Conservation (phyloP, 1,284 basidiomycete genomes). For the Irpex sp. region DNA sequence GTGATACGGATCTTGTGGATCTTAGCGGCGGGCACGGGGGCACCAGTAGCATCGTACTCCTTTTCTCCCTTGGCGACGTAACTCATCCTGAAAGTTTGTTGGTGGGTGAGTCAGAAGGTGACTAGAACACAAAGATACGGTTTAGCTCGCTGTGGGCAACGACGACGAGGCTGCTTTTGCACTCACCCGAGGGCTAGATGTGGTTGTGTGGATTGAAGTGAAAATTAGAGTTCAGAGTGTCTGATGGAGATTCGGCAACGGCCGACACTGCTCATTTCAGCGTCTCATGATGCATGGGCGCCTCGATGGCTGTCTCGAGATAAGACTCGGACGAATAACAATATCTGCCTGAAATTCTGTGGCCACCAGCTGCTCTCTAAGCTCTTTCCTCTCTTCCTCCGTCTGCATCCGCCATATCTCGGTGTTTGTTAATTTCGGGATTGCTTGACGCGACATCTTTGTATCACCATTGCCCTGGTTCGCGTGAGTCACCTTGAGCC, state of each 20-base stretch:
- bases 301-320: neutral
- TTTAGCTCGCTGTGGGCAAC: neutral
- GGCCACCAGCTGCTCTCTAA: neutral
- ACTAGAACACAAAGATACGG: slow-evolving; percentile 35
- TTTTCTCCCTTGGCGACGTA: slow-evolving; percentile 99
- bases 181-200: slow-evolving; percentile 27
- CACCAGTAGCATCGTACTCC: slow-evolving; percentile 93
- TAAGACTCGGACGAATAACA: neutral
- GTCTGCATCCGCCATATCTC: neutral
- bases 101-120: slow-evolving; percentile 73
- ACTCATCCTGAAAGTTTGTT: slow-evolving; percentile 72
- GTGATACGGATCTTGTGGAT: slow-evolving; percentile 99
- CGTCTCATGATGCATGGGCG: neutral
- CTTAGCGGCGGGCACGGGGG: slow-evolving; percentile 82
- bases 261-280: neutral
- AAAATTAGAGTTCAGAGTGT: slow-evolving; percentile 30
- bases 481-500: neutral
- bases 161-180: neutral
- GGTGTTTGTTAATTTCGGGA: neutral
- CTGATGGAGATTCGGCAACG: slow-evolving; percentile 10
- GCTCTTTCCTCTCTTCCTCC: neutral
- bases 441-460: neutral
- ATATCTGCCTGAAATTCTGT: neutral
- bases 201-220: slow-evolving; percentile 25
- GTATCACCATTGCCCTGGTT: neutral